Percentiles rank a stretch among this genome's conserved stretches.
phyloP scores from a whole-genome alignment of 2,329 filamentous ascomycete species.

The Cytospora piceae region DNA sequence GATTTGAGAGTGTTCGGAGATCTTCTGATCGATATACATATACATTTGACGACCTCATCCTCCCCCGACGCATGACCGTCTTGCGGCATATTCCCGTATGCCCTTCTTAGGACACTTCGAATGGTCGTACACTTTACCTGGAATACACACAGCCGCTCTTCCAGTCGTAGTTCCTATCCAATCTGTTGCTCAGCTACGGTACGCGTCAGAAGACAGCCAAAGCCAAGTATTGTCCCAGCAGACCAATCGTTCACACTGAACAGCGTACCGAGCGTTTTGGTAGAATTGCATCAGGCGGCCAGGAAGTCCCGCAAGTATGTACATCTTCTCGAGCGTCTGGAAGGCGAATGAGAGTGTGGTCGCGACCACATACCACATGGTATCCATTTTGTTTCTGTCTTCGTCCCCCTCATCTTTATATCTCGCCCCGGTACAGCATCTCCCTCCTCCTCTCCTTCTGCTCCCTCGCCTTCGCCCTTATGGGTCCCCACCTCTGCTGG shows the following conservation, averaged over 20 bases:
- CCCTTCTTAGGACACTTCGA: conserved; percentile 2
- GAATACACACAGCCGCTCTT: not conserved
- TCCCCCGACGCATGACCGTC: conserved; percentile 5
- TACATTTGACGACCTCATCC: not conserved
- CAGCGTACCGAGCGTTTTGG: not conserved
- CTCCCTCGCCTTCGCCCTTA: conserved; percentile 56
- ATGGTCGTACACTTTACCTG: conserved; percentile 6
- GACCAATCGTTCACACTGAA: not conserved
- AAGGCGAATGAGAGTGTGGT: not conserved
- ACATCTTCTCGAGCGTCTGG: not conserved
- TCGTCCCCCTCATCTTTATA: conserved; percentile 42
- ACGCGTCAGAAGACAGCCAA: not conserved
- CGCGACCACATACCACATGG: not conserved
- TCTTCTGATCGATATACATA: conserved; percentile 17
- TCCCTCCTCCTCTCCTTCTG: conserved; percentile 58
- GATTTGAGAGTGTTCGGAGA: conserved; percentile 14
- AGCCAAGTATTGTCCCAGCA: not conserved
- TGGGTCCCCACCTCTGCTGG: conserved; percentile 61
- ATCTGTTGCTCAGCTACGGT: not conserved
- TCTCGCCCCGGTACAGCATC: conserved; percentile 55
- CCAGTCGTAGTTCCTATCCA: not conserved
- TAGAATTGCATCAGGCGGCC: not conserved
- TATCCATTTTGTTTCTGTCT: not conserved
- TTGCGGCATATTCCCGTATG: conserved; percentile 11
- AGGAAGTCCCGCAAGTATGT: not conserved